Conservation (phyloP, 495 filamentous ascomycete species). For the Hypoxylon intermedium region DNA sequence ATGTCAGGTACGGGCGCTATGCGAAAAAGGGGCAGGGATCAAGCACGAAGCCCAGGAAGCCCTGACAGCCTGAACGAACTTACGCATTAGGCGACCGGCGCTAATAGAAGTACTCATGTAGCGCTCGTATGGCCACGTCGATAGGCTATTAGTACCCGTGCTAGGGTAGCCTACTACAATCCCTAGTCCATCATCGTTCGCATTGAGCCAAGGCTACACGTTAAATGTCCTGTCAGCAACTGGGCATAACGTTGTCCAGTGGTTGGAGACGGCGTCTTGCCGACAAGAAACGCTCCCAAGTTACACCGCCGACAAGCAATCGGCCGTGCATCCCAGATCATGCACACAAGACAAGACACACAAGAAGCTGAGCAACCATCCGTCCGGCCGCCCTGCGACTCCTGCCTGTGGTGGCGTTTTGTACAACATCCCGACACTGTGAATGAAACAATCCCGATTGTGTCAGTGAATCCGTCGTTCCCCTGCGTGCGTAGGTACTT, state of each 20-base stretch:
- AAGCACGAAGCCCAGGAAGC: neutral
- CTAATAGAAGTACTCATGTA: no score
- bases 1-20: conserved; percentile 33
- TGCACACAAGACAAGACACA: conserved; percentile 17
- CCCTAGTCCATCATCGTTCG: neutral
- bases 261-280: neutral
- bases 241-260: neutral
- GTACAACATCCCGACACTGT: conserved; percentile 2
- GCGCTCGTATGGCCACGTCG: neutral
- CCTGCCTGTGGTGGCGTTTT: conserved; percentile 12
- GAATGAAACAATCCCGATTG: conserved; percentile 31
- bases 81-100: neutral
- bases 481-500: no score
- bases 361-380: conserved; percentile 5
- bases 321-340: conserved; percentile 12
- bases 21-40: conserved; percentile 12
- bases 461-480: conserved; percentile 24
- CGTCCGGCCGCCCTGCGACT: no score
- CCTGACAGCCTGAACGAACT: conserved; percentile 7
- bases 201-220: neutral
- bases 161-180: conserved; percentile 1
- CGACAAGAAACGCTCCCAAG: neutral
- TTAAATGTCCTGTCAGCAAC: neutral
- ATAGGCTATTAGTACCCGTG: neutral
- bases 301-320: conserved; percentile 1